Evolutionary conservation across 73 alveolate species (phyloP).

Genomic region (Tetrahymena malaccensis): DNA sequence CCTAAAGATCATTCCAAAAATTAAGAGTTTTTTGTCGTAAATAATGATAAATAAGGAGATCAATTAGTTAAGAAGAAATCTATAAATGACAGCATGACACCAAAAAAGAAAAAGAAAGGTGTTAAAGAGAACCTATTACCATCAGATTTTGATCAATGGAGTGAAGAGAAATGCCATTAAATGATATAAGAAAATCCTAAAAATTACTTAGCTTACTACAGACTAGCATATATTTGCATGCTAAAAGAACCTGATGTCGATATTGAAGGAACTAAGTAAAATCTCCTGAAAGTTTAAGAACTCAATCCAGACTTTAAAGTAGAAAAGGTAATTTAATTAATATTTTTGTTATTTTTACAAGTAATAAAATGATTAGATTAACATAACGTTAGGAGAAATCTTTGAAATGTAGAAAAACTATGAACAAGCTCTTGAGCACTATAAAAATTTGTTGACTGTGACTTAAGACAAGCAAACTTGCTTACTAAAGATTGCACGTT

Average conservation of each 20-base stretch:
- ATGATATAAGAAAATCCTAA: conserved; percentile 33
- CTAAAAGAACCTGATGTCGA: conserved; percentile 21
- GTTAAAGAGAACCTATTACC: conserved; percentile 5
- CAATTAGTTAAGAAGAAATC: neutral
- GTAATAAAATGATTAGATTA: neutral
- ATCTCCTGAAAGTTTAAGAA: conserved; percentile 25
- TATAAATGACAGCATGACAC: neutral
- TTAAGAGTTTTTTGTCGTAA: neutral
- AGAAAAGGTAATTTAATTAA: conserved; percentile 16
- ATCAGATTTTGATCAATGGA: conserved; percentile 34
- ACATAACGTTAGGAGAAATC: conserved; percentile 31
- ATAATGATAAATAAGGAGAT: neutral
- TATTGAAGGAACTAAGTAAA: conserved; percentile 32
- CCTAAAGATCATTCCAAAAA: neutral
- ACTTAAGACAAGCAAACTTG: conserved; percentile 36
- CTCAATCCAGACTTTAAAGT: conserved; percentile 34
- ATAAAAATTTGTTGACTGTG: neutral
- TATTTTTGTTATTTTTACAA: neutral
- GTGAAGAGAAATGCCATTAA: conserved; percentile 7
- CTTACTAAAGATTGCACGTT: conserved; percentile 58
- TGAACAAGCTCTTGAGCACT: conserved; percentile 28
- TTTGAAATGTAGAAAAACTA: conserved; percentile 41
- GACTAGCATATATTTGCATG: neutral
- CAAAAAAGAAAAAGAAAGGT: neutral
- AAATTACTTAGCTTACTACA: conserved; percentile 19